Evolutionary conservation across 2,329 filamentous ascomycete genomes (phyloP).

Genomic region (Dichotomopilus funicola): DNA sequence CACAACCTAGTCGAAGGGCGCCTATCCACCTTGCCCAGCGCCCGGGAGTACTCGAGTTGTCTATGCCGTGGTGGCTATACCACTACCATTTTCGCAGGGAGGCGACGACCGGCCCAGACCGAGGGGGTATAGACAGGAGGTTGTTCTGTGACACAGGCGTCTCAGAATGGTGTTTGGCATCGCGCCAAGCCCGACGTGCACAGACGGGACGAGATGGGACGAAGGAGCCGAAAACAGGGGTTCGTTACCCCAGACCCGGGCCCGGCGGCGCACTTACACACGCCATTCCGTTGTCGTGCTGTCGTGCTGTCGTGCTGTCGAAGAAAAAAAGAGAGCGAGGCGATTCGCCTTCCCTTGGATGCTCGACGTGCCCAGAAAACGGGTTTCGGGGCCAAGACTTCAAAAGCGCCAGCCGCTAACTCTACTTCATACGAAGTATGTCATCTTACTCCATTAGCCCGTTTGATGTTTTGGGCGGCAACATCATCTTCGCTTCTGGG

Average conservation of each 20-base stretch:
- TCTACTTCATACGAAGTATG: no score
- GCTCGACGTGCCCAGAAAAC: no score
- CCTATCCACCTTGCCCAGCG: no score
- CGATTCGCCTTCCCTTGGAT: not conserved
- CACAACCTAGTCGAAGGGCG: no score
- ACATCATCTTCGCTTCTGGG: not conserved
- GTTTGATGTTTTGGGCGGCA: not conserved
- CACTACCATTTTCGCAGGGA: not conserved
- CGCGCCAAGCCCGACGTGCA: conserved; percentile 25
- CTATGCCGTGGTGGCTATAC: not conserved
- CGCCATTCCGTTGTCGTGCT: not conserved
- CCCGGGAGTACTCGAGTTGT: not conserved
- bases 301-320: not conserved
- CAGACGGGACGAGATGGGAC: conserved; percentile 17
- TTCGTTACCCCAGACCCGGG: conserved; percentile 2
- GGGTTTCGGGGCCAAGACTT: no score
- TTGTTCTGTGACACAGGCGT: conserved; percentile 41
- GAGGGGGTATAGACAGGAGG: conserved; percentile 25
- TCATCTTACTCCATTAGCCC: no score
- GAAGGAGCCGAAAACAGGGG: conserved; percentile 7
- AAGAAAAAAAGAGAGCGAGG: not conserved
- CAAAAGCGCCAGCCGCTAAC: no score
- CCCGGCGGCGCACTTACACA: not conserved
- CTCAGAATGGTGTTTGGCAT: conserved; percentile 42
- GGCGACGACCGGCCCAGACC: conserved; percentile 11